These are phyloP conservation scores for Lagerstroemia speciosa DNA, from an alignment of 345 rosid genomes.

Conservation along the genomic window DNA sequence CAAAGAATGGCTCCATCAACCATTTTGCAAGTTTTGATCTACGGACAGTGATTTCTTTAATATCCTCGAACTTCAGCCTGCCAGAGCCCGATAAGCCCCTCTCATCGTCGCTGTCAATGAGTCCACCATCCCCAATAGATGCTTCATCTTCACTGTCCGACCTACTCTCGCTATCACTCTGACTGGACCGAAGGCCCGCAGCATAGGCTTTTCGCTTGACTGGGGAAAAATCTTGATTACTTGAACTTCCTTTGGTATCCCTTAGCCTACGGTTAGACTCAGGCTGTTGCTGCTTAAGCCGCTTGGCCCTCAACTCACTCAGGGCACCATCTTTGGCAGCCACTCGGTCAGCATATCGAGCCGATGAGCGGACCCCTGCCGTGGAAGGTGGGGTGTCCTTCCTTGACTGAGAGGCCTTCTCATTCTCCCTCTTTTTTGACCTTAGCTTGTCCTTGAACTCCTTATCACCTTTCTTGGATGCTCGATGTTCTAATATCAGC, in stretches of 20 bases:
- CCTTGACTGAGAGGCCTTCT: conserved; percentile 44
- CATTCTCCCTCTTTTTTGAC: conserved; percentile 57
- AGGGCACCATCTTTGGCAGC: conserved; percentile 91
- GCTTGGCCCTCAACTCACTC: conserved; percentile 83
- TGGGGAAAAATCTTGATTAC: conserved; percentile 55
- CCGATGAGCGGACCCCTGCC: conserved; percentile 63
- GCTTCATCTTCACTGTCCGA: conserved; percentile 87
- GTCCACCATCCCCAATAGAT: conserved; percentile 72
- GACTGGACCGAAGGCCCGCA: conserved; percentile 69
- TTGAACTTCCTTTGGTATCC: conserved; percentile 65
- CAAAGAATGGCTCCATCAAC: conserved; percentile 99
- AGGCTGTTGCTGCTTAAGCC: conserved; percentile 90
- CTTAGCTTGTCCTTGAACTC: conserved; percentile 72
- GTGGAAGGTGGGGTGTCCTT: conserved; percentile 61
- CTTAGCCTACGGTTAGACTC: conserved; percentile 67
- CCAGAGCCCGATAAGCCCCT: conserved; percentile 42
- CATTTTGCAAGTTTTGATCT: conserved; percentile 91
- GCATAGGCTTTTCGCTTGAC: conserved; percentile 51
- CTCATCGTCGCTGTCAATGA: conserved; percentile 93
- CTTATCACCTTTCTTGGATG: conserved; percentile 89
- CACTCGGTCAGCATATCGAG: conserved; percentile 90
- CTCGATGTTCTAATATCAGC: conserved; percentile 77
- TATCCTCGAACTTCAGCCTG: conserved; percentile 63
- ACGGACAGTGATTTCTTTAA: conserved; percentile 74
- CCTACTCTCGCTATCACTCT: conserved; percentile 76